phyloP scores from a whole-genome alignment of 768 basidiomycete species.

The Pulveroboletus sp. region DNA sequence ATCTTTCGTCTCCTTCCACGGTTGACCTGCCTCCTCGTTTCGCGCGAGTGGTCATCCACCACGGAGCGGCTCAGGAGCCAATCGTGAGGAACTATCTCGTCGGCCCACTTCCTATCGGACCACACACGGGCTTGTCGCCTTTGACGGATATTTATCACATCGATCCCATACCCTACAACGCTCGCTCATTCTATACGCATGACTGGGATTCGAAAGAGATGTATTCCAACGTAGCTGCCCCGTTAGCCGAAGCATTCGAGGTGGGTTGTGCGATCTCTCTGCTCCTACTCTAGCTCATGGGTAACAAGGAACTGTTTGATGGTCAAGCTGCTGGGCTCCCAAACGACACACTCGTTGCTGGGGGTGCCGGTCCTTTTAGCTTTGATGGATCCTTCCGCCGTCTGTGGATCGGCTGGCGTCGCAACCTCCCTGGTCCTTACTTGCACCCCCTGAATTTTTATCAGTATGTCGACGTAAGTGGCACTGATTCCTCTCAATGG shows the following conservation, averaged over 20 bases:
- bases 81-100: slow-evolving; percentile 54
- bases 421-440: slow-evolving; percentile 48
- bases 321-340: slow-evolving; percentile 40
- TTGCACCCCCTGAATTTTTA: slow-evolving; percentile 57
- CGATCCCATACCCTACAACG: slow-evolving; percentile 52
- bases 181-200: slow-evolving; percentile 36
- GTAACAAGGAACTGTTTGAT: slow-evolving; percentile 47
- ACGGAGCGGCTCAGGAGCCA: slow-evolving; percentile 41
- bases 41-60: slow-evolving; percentile 51
- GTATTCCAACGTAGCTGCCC: slow-evolving; percentile 32
- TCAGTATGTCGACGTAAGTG: slow-evolving; percentile 55
- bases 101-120: slow-evolving; percentile 52
- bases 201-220: slow-evolving; percentile 26
- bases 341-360: slow-evolving; percentile 50
- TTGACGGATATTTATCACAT: slow-evolving; percentile 53
- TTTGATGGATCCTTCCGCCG: slow-evolving; percentile 62
- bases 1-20: slow-evolving; percentile 36
- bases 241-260: slow-evolving; percentile 40
- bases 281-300: not conserved
- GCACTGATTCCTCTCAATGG: slow-evolving; percentile 52
- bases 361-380: slow-evolving; percentile 48
- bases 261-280: slow-evolving; percentile 23
- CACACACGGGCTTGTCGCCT: slow-evolving; percentile 37
- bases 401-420: slow-evolving; percentile 49
- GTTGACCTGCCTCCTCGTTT: slow-evolving; percentile 34